These are phyloP conservation scores for Tulasnella calospora DNA, from an alignment of 768 basidiomycete species.

Conservation along the genomic window DNA sequence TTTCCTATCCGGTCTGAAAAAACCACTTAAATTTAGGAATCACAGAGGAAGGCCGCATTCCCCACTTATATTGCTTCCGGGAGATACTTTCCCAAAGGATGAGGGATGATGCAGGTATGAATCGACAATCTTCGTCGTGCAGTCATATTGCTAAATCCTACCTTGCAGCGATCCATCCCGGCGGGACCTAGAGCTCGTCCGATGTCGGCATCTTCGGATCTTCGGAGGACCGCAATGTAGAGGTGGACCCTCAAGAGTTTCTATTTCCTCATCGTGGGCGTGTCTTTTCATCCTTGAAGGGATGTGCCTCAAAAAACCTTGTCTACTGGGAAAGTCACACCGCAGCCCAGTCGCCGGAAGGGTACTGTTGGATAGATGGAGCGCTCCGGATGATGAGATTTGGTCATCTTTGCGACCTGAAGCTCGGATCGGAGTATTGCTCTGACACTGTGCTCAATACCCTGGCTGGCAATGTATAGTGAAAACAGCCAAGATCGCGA, in stretches of 20 bases:
- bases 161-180: background rate
- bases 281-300: background rate
- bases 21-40: too few relatives aligned
- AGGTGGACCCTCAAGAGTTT: background rate
- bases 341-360: background rate
- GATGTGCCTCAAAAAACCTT: background rate
- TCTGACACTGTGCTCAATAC: background rate
- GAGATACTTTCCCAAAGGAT: background rate
- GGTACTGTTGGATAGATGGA: background rate
- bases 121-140: too few relatives aligned
- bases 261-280: background rate
- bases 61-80: background rate
- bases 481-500: too few relatives aligned
- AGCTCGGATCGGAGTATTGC: constrained; percentile 21
- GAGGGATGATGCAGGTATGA: constrained; percentile 7
- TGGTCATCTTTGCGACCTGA: constrained; percentile 8
- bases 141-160: background rate
- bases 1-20: too few relatives aligned
- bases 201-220: background rate
- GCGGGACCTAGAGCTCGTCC: constrained; percentile 13
- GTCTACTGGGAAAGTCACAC: constrained; percentile 9
- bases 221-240: background rate
- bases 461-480: too few relatives aligned
- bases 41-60: too few relatives aligned
- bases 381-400: background rate